Evolutionary conservation across 2,329 filamentous ascomycete genomes (phyloP), one percentile per base, ranked within the genome.

Genomic region (Hypomyces rosellus): DNA sequence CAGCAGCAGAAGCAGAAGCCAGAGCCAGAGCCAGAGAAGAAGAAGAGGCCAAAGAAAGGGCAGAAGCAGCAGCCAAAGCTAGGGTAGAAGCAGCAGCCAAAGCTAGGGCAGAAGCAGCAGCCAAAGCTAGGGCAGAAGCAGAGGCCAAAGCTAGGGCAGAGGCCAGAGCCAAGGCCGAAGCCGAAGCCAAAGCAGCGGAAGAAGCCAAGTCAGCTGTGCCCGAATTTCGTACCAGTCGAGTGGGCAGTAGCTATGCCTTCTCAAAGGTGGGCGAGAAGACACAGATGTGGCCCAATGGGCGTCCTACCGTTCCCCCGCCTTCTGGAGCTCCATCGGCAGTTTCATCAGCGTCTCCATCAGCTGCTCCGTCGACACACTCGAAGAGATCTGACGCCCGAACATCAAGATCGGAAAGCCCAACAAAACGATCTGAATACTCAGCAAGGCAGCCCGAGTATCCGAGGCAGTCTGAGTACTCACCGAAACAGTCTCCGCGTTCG

Each of bases 261-360:
- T 81, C 78, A 49, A 77, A 81, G 33, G 78, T 84, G 18, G 85
- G 85, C 46, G 85, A 88, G 66, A 83, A 77, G 67, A 84, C 77
- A 45, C 86, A 82, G 66, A 83, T 83, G 58, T 88, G 85, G 78
- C 84, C 84, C 5, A 81, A 77, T 60, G 82, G 77, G 57, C 77
- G 74, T 55, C 82, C 75, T 49, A 73, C 71, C 4, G 60, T 59
- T 37, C 58, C 65, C 11, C 45, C 63, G 11, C 48, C 66, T 38
- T 63, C 66, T 34, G 59, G 69, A 22, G 54, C 60, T n/a, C 56
- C 65, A 14, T 60, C 67, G 18, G 44, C 57, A 49, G 49, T 58
- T 30, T 57, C 63, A 20, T 22, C 49, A 11, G 16, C 48, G 13
- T 16, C 49, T 11, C 49, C 49, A 4, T 51, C 49, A n/a, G 38